Base-by-base conservation (phyloP, 2,329 filamentous ascomycete species). In the Spiromastix sp. region DNA sequence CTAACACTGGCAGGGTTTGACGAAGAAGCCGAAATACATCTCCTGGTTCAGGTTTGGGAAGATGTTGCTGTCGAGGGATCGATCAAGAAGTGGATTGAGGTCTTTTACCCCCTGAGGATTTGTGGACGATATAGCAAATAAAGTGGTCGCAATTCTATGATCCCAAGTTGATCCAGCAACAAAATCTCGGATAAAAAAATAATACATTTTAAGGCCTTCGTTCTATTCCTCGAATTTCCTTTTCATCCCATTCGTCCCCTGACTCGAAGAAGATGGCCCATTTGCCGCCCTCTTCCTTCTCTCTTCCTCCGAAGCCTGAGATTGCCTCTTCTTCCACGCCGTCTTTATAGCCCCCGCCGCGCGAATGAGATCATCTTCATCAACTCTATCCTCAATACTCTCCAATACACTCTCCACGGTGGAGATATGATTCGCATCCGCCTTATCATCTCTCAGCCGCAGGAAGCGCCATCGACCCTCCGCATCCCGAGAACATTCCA, bases 401-500 rank as follows among this genome's bases (percentile, higher is more conserved):
- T 89, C 80, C 40, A 95, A 71, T 3, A 98, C 91, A 54, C 82
- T 93, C 17, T 78, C 68, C 2, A 95, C 85, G 0, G 84, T 89
- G 12, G 68, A 78, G 40, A 83, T 80, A 59, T 96, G 87, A 51
- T 98, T 98, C 0, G 84, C 86, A 46, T 94, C 81, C 18, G 70
- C 67, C 63, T 98, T 98, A 60, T 98, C 91, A 51, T 96, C 87
- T 34, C 91, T 74, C 59, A 95, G 89, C 19, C 87, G 78, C 48
- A 91, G 80, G 56, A 85, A 84, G 39, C 86, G 77, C 91, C 91
- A 98, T 15, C 79, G 68, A 12, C 74, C 74, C 38, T 78, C 59
- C 2, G 75, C 67, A 51, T 94, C 85, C 60, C 85, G 77, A 52
- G 77, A 85, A 55, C 86, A 95, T 62, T 98, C 91, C 36, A 96